Evolutionary conservation across 176 grass and related monocot genomes (phyloP).

Genomic region (Carex kokanica): DNA sequence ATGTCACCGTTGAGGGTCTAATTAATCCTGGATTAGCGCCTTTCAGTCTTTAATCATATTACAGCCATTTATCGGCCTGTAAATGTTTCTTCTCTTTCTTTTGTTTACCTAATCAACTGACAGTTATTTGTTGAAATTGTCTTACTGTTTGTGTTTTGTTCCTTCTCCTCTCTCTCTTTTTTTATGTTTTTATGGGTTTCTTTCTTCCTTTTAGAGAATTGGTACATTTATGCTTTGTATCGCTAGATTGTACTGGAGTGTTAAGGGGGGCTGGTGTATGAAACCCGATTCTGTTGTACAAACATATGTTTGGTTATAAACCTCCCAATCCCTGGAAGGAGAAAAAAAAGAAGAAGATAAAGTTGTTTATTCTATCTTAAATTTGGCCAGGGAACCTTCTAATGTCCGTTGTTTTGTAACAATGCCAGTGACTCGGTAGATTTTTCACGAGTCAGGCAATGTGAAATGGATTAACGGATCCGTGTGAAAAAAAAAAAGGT

Average conservation of each 20-base stretch:
- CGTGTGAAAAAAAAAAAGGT: not conserved
- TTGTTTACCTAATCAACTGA: slow-evolving; percentile 43
- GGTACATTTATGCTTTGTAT: slow-evolving; percentile 36
- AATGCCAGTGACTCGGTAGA: not conserved
- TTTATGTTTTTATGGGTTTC: slow-evolving; percentile 25
- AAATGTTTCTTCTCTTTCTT: slow-evolving; percentile 46
- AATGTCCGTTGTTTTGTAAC: slow-evolving; percentile 1
- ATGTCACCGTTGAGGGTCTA: slow-evolving; percentile 26
- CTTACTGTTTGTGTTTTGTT: slow-evolving; percentile 35
- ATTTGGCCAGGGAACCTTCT: not conserved
- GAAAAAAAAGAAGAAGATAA: slow-evolving; percentile 14
- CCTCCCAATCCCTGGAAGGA: slow-evolving; percentile 37
- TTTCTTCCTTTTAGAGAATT: slow-evolving; percentile 23
- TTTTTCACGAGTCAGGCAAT: not conserved
- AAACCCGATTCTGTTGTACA: slow-evolving; percentile 23
- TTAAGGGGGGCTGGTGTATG: slow-evolving; percentile 18
- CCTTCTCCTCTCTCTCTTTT: not conserved
- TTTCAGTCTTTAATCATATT: slow-evolving; percentile 42
- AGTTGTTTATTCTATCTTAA: slow-evolving; percentile 22
- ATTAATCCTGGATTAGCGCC: slow-evolving; percentile 42
- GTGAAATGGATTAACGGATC: not conserved
- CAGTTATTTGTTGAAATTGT: slow-evolving; percentile 70
- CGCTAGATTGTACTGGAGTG: slow-evolving; percentile 16
- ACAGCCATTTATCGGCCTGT: slow-evolving; percentile 62
- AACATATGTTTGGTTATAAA: slow-evolving; percentile 42